These are phyloP conservation scores for Aspergillus cejpii DNA, from an alignment of 2,329 filamentous ascomycete genomes.

Conservation along the genomic window DNA sequence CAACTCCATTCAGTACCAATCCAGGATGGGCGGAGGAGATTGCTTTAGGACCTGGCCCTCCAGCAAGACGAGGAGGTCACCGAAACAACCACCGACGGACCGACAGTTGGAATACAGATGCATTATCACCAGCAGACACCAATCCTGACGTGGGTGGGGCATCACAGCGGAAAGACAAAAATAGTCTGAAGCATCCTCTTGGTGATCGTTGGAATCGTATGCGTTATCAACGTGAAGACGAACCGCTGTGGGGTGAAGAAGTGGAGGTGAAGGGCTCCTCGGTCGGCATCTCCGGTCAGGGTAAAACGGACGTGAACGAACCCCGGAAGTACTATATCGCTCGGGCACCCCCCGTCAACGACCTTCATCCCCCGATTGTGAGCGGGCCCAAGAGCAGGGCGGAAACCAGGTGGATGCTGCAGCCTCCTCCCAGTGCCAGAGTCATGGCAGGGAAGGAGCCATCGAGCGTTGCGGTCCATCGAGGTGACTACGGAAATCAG, in stretches of 20 bases:
- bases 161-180: conserved; percentile 44
- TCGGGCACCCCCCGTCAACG: conserved; percentile 68
- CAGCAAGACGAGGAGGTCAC: conserved; percentile 51
- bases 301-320: conserved; percentile 31
- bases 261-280: conserved; percentile 48
- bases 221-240: conserved; percentile 79
- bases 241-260: conserved; percentile 72
- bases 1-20: conserved; percentile 73
- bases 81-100: conserved; percentile 49
- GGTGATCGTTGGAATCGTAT: conserved; percentile 67
- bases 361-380: conserved; percentile 78
- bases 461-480: conserved; percentile 19
- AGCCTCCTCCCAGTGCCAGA: conserved; percentile 81
- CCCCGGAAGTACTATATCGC: conserved; percentile 55
- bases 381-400: conserved; percentile 62
- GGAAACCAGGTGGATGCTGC: conserved; percentile 83
- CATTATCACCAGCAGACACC: conserved; percentile 37
- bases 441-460: conserved; percentile 79
- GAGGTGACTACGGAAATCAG: conserved; percentile 13
- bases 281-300: conserved; percentile 43
- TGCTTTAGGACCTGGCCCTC: conserved; percentile 66
- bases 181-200: conserved; percentile 31
- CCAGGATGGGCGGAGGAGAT: conserved; percentile 87
- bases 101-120: conserved; percentile 52
- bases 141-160: conserved; percentile 25